phyloP scores from a whole-genome alignment of 164 flowering plant genomes.

The Chimonanthus salicifolius region DNA sequence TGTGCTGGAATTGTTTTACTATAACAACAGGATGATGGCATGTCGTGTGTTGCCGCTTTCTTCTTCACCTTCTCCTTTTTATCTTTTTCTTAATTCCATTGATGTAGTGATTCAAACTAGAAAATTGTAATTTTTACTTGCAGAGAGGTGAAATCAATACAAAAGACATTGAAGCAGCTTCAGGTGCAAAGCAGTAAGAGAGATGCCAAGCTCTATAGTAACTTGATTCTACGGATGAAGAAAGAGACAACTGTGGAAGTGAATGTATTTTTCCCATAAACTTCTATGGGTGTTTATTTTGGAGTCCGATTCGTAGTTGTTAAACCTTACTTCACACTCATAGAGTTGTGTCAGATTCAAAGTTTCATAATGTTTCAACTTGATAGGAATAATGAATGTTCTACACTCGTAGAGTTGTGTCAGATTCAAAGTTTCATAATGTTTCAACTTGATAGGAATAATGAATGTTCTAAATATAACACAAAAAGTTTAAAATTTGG shows the following conservation, averaged over 20 bases:
- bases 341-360: neutral
- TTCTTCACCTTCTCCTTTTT: neutral
- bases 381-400: neutral
- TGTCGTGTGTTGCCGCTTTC: neutral
- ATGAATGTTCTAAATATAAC: neutral
- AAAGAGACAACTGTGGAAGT: constrained; percentile 23
- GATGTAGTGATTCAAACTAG: neutral
- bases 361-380: too few relatives aligned
- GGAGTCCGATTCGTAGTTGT: neutral
- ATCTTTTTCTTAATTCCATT: neutral
- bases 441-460: neutral
- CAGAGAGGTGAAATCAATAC: constrained; percentile 54
- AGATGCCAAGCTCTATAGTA: constrained; percentile 52
- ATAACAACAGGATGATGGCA: neutral
- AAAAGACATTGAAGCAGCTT: constrained; percentile 46
- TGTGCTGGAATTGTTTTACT: constrained; percentile 9
- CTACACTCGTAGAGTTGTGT: neutral
- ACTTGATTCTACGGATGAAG: constrained; percentile 45
- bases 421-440: neutral
- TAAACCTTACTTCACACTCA: neutral
- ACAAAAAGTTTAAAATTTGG: too few relatives aligned
- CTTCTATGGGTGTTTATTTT: neutral
- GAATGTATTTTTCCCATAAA: constrained; percentile 23
- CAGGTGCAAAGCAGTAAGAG: constrained; percentile 55
- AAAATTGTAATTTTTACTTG: constrained; percentile 3